Evolutionary conservation across 2,329 filamentous ascomycete genomes (phyloP).

Genomic region (Cadophora sp.): DNA sequence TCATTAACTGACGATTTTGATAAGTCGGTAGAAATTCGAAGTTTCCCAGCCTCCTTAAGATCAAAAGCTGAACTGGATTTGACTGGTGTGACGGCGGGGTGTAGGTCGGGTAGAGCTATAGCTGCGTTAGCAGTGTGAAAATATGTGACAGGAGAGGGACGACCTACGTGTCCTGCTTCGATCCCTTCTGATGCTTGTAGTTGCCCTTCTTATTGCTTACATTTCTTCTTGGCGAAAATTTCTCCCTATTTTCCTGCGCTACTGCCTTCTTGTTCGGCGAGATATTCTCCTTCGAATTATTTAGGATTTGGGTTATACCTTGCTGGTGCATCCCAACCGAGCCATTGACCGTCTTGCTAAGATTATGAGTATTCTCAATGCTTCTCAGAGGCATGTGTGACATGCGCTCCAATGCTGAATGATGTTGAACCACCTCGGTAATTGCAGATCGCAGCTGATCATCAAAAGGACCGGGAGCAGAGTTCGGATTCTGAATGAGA

Average conservation of each 20-base stretch:
- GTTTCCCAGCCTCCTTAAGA: background rate
- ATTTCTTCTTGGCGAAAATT: conserved; percentile 7
- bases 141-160: too few relatives aligned
- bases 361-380: conserved; percentile 8
- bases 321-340: background rate
- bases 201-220: background rate
- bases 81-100: conserved; percentile 12
- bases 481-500: background rate
- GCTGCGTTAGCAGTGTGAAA: background rate
- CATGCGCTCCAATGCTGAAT: background rate
- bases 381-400: conserved; percentile 5
- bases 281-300: background rate
- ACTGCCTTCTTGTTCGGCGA: background rate
- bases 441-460: background rate
- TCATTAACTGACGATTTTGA: background rate
- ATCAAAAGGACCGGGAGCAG: background rate
- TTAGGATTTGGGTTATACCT: background rate
- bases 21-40: background rate
- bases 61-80: conserved; percentile 1
- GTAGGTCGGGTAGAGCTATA: conserved; percentile 14
- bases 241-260: background rate
- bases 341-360: background rate
- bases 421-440: conserved; percentile 1
- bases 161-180: conserved; percentile 25
- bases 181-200: conserved; percentile 19